A percentile compares a stretch with the other conserved stretches of the same genome.
phyloP scores from a whole-genome alignment of 1,284 basidiomycete species.

The Earliella scabrosa region DNA sequence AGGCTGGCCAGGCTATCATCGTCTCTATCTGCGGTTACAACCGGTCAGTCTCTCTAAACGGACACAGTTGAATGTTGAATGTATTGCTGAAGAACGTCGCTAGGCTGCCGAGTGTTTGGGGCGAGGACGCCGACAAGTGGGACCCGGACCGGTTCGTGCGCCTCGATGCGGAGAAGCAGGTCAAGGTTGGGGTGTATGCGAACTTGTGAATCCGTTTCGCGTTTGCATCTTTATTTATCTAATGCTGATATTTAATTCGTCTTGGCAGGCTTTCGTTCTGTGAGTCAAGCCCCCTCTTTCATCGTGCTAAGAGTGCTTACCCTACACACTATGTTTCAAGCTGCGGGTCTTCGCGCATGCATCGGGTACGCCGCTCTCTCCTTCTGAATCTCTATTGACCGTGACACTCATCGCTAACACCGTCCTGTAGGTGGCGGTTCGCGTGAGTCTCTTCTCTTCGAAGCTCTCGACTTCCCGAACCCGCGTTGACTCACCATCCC shows the following conservation, averaged over 20 bases:
- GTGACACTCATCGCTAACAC: too few species aligned
- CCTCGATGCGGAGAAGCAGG: conserved; percentile 27
- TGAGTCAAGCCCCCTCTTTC: neutral
- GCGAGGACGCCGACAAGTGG: conserved; percentile 43
- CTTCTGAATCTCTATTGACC: too few species aligned
- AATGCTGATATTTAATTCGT: neutral
- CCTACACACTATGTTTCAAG: neutral
- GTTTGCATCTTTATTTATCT: too few species aligned
- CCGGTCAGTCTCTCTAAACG: conserved; percentile 26
- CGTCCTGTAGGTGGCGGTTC: conserved; percentile 40
- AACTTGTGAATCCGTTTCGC: conserved; percentile 46
- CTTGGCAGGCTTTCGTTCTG: conserved; percentile 11
- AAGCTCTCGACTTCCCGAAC: neutral
- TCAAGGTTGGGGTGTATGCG: conserved; percentile 51
- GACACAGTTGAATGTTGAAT: too few species aligned
- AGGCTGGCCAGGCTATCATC: conserved; percentile 41
- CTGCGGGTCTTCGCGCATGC: conserved; percentile 13
- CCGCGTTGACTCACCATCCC: too few species aligned
- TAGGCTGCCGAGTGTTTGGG: conserved; percentile 46
- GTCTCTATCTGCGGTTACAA: conserved; percentile 36
- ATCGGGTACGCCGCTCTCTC: conserved; percentile 32
- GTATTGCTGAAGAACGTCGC: too few species aligned
- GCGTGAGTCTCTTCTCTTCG: conserved; percentile 37
- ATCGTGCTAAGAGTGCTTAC: neutral
- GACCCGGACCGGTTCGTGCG: conserved; percentile 7